These are phyloP conservation scores for Colletotrichum sp. DNA, from an alignment of 2,329 filamentous ascomycete species.

Conservation along the genomic window DNA sequence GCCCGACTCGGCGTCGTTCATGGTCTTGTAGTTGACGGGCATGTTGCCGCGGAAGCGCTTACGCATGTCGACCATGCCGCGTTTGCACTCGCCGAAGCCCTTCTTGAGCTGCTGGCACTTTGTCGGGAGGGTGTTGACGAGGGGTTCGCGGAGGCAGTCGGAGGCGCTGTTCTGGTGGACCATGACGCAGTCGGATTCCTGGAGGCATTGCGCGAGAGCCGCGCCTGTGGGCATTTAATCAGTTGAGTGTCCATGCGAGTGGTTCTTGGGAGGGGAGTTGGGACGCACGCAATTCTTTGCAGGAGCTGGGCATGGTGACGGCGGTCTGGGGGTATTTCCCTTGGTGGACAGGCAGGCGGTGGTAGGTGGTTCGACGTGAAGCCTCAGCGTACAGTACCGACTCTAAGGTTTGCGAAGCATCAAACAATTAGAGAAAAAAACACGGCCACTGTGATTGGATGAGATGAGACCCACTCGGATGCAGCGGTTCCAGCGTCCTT, in stretches of 20 bases:
- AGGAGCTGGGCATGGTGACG: slow-evolving; percentile 85
- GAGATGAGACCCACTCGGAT: not conserved
- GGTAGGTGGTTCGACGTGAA: slow-evolving; percentile 8
- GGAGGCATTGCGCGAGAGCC: slow-evolving; percentile 91
- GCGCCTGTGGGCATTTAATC: slow-evolving; percentile 63
- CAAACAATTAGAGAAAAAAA: not conserved
- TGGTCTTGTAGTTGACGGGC: slow-evolving; percentile 71
- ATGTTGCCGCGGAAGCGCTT: slow-evolving; percentile 96
- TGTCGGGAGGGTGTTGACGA: slow-evolving; percentile 80
- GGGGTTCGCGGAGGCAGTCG: slow-evolving; percentile 86
- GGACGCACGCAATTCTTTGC: slow-evolving; percentile 88
- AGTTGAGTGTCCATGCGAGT: not conserved
- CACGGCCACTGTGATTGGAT: not conserved
- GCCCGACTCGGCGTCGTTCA: slow-evolving; percentile 65
- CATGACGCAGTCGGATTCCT: slow-evolving; percentile 96
- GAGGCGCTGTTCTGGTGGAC: slow-evolving; percentile 83
- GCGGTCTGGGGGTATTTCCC: slow-evolving; percentile 12
- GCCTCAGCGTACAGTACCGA: not conserved
- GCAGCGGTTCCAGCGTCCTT: slow-evolving; percentile 1
- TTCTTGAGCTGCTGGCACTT: slow-evolving; percentile 93
- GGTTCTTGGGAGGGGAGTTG: not conserved
- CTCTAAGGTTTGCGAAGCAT: slow-evolving; percentile 26
- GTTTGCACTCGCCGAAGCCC: slow-evolving; percentile 93
- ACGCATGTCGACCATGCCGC: slow-evolving; percentile 97
- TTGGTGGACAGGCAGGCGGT: not conserved